These are phyloP conservation scores for Phylloboletellus chloephorus DNA, from an alignment of 1,284 basidiomycete species.

Conservation along the genomic window DNA sequence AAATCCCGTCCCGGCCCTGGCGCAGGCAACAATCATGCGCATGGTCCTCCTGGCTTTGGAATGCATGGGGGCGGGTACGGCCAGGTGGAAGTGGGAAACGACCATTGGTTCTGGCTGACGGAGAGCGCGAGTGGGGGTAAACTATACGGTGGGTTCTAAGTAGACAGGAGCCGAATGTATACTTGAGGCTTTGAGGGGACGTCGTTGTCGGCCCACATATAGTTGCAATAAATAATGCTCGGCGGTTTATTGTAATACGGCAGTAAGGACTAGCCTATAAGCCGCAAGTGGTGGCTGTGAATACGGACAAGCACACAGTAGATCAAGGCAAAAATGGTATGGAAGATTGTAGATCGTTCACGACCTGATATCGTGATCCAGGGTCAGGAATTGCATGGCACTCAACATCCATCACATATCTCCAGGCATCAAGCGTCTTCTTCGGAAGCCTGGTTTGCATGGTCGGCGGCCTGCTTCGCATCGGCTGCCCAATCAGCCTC, in stretches of 20 bases:
- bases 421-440: neutral
- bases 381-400: neutral
- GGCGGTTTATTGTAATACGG: no score
- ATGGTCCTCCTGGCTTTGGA: slow-evolving; percentile 18
- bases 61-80: slow-evolving; percentile 14
- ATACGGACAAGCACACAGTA: no score
- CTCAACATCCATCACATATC: neutral
- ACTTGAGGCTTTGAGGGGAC: neutral
- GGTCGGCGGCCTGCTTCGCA: slow-evolving; percentile 2
- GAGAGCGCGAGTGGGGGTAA: slow-evolving; percentile 11
- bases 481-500: slow-evolving; percentile 31
- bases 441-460: neutral
- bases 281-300: no score
- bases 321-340: neutral
- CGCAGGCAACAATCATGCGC: slow-evolving; percentile 10
- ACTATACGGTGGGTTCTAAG: slow-evolving; percentile 5
- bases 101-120: slow-evolving; percentile 27
- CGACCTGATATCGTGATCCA: neutral
- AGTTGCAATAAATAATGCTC: neutral
- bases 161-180: neutral
- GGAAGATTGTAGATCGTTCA: neutral
- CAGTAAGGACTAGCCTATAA: no score
- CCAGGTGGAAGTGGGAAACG: slow-evolving; percentile 18
- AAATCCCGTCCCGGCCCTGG: slow-evolving; percentile 15
- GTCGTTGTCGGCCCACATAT: neutral